Evolutionary conservation across 352 stramenopile species (phyloP).

Genomic region (Vaucheria bursata): DNA sequence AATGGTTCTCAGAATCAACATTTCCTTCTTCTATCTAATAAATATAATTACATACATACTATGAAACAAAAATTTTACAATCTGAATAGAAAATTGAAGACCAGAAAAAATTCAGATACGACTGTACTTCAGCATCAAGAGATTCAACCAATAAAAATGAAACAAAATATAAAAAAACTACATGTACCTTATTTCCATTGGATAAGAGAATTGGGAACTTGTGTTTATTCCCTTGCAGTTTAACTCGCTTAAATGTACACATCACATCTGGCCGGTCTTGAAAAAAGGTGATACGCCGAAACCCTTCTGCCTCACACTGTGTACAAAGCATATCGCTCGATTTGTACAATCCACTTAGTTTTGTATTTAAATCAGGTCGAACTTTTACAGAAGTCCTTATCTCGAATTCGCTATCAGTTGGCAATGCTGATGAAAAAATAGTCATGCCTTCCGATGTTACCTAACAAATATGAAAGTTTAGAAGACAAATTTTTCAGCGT

Average conservation of each 20-base stretch:
- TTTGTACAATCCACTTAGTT: conserved; percentile 59
- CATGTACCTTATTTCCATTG: conserved; percentile 66
- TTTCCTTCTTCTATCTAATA: not conserved
- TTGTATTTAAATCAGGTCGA: not conserved
- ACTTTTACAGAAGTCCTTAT: not conserved
- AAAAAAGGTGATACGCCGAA: conserved; percentile 68
- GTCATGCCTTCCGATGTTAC: not conserved
- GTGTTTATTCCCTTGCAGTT: conserved; percentile 57
- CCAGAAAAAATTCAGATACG: no score
- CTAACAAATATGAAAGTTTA: not conserved
- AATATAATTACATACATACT: no score
- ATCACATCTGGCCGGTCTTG: conserved; percentile 75
- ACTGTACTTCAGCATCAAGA: no score
- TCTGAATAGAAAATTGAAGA: no score
- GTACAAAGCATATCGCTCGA: conserved; percentile 61
- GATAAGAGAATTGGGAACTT: conserved; percentile 64
- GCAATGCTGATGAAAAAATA: not conserved
- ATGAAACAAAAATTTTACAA: no score
- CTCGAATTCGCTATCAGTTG: not conserved
- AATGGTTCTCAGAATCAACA: conserved; percentile 52
- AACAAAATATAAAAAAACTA: no score
- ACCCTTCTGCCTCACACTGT: conserved; percentile 67
- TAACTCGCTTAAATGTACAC: conserved; percentile 55
- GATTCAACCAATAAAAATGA: no score
- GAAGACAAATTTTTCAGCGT: not conserved